Evolutionary conservation across 352 stramenopile species (phyloP), one percentile per base, ranked within the genome.

Genomic region (Phytopythium oedochilum): DNA sequence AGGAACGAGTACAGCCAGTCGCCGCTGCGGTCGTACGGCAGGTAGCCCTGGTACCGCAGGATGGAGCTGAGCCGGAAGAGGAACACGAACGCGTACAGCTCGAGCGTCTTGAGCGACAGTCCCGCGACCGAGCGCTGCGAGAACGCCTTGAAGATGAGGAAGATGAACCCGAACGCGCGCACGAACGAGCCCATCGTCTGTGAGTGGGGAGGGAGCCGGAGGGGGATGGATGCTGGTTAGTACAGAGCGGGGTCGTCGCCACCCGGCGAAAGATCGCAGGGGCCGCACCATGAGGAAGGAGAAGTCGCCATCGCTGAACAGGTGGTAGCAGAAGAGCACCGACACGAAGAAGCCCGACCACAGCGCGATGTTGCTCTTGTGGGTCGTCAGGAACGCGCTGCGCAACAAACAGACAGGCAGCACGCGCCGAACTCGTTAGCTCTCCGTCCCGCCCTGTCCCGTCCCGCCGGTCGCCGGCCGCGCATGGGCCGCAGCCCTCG

Each of bases 1-100:
- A 99, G 83, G 42, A 98, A 83, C 64, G 98, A 94, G 81, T 99
- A 99, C 20, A 99, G 79, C 96, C 96, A 99, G 70, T 99, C 97
- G 31, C 97, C 97, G 31, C 85, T 98, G 40, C 97, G 97, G 56
- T 96, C 86, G 61, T 92, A 94, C 15, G 84, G 84, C 35, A 94
- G 63, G 63, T 99, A 99, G 48, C 97, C 97, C 70, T 99, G 95
- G 75, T 99, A 98, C 38, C 96, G 87, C 67, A 99, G 79, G 60
- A 99, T 98, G 31, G 92, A 98, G 59, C 94, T 97, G 4, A 99
- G 75, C 12, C 97, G 92, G 64, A 97, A 98, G 67, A 98, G 87
- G 70, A 98, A 99, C 34, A 99, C 92, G 23, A 98, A 86, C 40
- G 71, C 85, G 59, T 99, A 99, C 12, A 98, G 71, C 73, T 99